phyloP scores from a whole-genome alignment of 2,329 filamentous ascomycete genomes.

The Coniochaeta sp. region DNA sequence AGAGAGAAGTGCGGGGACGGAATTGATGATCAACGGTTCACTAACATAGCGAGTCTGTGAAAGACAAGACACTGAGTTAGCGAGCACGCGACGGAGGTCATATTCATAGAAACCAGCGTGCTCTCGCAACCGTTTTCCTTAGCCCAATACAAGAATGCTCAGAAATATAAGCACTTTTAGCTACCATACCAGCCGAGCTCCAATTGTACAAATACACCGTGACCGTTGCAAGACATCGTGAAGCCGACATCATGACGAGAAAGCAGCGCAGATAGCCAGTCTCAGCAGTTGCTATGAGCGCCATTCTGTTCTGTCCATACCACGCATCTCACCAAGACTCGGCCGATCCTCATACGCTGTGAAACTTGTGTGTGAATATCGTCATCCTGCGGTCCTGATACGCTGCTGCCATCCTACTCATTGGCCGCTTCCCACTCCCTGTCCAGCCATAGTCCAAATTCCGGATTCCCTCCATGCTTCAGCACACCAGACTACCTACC shows the following conservation, averaged over 20 bases:
- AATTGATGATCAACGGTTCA: too few species aligned
- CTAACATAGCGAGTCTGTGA: too few species aligned
- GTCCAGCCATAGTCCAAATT: background rate
- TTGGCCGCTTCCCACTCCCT: background rate
- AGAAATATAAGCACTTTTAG: background rate
- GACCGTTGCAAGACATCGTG: background rate
- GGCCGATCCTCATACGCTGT: too few species aligned
- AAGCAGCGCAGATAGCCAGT: background rate
- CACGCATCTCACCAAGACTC: too few species aligned
- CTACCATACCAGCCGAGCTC: background rate
- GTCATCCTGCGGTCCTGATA: too few species aligned
- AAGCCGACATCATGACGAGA: background rate
- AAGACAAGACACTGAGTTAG: too few species aligned
- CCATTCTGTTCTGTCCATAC: too few species aligned
- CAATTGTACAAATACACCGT: background rate
- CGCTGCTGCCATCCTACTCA: too few species aligned
- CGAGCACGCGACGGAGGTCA: too few species aligned
- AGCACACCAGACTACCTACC: slow-evolving; percentile 60
- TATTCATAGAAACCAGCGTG: too few species aligned
- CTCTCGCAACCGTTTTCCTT: background rate
- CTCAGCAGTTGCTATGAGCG: too few species aligned
- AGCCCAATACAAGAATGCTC: background rate
- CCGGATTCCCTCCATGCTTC: background rate
- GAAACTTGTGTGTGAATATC: too few species aligned
- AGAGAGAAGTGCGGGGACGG: background rate